Evolutionary conservation across 306 rosid genomes (phyloP).

Genomic region (Argentina anserina): DNA sequence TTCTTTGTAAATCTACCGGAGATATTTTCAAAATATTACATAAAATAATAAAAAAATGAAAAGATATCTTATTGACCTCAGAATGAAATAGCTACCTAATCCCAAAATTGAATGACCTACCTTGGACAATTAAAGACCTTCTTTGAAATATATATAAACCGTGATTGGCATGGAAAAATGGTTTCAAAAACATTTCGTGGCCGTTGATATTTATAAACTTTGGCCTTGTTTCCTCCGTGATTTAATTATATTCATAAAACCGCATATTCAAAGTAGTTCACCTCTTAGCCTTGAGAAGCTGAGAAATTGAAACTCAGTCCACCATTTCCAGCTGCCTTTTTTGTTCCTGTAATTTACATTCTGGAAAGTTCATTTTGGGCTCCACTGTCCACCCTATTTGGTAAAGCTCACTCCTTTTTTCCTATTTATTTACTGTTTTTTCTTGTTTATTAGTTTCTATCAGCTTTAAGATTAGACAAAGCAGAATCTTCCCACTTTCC

Average conservation of each 20-base stretch:
- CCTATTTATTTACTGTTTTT: neutral
- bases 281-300: neutral
- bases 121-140: too few relatives aligned
- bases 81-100: too few relatives aligned
- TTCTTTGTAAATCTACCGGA: too few relatives aligned
- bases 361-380: slow-evolving; percentile 15
- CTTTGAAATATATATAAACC: too few relatives aligned
- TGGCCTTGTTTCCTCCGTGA: too few relatives aligned
- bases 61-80: too few relatives aligned
- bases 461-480: slow-evolving; percentile 7
- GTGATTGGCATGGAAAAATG: too few relatives aligned
- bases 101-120: too few relatives aligned
- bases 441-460: neutral
- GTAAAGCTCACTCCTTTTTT: neutral
- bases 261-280: neutral
- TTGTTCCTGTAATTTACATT: slow-evolving; percentile 4
- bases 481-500: slow-evolving; percentile 12
- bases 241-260: neutral
- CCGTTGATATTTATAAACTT: too few relatives aligned
- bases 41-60: too few relatives aligned
- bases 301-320: neutral
- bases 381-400: slow-evolving; percentile 3
- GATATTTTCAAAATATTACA: too few relatives aligned
- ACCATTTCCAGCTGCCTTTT: neutral
- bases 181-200: too few relatives aligned